Percentiles rank a stretch among this genome's conserved stretches.
phyloP scores from a whole-genome alignment of 1,284 basidiomycete genomes.

The Sporisorium iseilematis-ciliati region DNA sequence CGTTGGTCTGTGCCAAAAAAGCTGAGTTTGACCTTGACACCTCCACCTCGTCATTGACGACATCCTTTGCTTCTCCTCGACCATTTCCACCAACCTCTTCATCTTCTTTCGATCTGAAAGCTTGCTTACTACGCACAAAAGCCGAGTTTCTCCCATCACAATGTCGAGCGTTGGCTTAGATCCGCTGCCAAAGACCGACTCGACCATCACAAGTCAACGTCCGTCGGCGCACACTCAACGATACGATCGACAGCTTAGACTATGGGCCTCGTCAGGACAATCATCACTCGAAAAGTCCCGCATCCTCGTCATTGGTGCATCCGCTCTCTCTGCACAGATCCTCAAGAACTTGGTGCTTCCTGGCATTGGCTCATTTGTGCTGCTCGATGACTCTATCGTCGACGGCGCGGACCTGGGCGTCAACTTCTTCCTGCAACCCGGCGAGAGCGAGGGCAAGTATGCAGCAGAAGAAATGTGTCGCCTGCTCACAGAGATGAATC shows the following conservation, averaged over 20 bases:
- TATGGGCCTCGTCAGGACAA: slow-evolving; percentile 96
- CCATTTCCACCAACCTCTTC: background rate
- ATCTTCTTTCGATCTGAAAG: background rate
- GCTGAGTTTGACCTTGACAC: slow-evolving; percentile 8
- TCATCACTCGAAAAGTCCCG: slow-evolving; percentile 86
- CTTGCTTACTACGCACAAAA: background rate
- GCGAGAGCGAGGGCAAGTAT: slow-evolving; percentile 80
- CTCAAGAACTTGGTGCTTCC: slow-evolving; percentile 96
- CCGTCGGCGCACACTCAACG: slow-evolving; percentile 66
- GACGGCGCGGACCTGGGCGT: slow-evolving; percentile 85
- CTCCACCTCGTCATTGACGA: background rate
- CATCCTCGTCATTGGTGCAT: slow-evolving; percentile 83
- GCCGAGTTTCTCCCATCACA: background rate
- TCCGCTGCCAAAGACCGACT: slow-evolving; percentile 36
- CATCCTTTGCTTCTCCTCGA: background rate
- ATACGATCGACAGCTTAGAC: slow-evolving; percentile 73
- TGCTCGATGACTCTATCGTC: slow-evolving; percentile 79
- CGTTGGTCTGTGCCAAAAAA: slow-evolving; percentile 13
- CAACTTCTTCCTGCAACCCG: slow-evolving; percentile 90
- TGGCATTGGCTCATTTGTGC: slow-evolving; percentile 89
- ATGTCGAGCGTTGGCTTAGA: slow-evolving; percentile 47
- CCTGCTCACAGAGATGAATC: slow-evolving; percentile 87
- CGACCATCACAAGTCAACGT: slow-evolving; percentile 35
- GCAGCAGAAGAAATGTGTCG: slow-evolving; percentile 84
- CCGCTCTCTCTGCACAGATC: slow-evolving; percentile 84